Base-by-base conservation (phyloP, 2,329 filamentous ascomycete genomes). In the Fusarium solani-melongenae region DNA sequence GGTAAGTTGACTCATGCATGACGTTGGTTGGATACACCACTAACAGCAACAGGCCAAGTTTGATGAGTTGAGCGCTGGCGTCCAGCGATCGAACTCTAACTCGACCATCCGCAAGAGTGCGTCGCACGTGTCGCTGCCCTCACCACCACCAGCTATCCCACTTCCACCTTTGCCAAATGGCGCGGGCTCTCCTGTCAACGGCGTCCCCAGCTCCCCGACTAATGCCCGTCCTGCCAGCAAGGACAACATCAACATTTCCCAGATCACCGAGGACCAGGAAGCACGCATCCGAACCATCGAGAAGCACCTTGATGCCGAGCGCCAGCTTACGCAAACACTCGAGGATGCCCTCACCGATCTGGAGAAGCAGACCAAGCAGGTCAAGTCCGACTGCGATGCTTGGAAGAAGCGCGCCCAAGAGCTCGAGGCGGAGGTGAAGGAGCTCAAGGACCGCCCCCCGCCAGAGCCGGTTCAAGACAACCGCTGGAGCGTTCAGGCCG, bases 271-370 rank as follows among this genome's bases (percentile, higher is more conserved):
- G 79, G 96, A 99, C 77, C 95, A 98, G 82, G 96, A 99, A 81
- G 93, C 94, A 49, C 95, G 95, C 72, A 97, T 99, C 80, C 92
- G 93, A 69, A 97, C 94, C 8, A 97, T 99, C 72, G 96, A 99
- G 87, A 98, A 98, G 86, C 95, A 98, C 80, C 89, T 99, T 27
- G 93, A 93, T 74, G 96, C 96, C 5, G 96, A 99, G 87, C 97
- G 97, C 81, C 96, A 98, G 82, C 91, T 99, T 67, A 99, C 96
- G 1, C 92, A 94, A 56, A 98, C 96, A 3, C 89, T 99, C 41
- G 96, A 99, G 82, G 96, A 98, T 84, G 96, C 96, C 8, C 90
- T 99, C 33, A 96, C 94, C 3, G 96, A 99, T 78, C 90, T 99
- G 39, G 96, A 99, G 84, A 90, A 91, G 64, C 95, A 97, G 77